A percentile compares a stretch with the other conserved stretches of the same genome.
Conservation (phyloP, 1,284 basidiomycete genomes). For the Rhodotorula sp. region DNA sequence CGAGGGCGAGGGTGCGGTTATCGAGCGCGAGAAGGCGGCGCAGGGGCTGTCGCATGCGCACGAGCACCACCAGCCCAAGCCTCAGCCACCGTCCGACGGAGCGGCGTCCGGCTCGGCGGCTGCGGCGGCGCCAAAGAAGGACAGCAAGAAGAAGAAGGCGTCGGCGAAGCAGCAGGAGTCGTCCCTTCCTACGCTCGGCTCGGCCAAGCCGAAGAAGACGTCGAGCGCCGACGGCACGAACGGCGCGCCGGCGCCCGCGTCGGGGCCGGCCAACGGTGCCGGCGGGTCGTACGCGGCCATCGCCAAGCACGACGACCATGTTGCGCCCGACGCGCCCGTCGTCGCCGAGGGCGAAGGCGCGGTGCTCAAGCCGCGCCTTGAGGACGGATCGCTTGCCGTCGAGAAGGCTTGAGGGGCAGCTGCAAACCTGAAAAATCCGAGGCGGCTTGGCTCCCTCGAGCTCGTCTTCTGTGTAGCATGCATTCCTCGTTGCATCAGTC, state of each 20-base stretch:
- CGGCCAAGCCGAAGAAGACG: constrained; percentile 3
- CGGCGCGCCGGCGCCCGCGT: neutral
- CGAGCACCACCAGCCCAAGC: neutral
- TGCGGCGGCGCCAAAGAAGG: neutral
- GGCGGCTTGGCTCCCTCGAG: neutral
- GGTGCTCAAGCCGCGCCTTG: neutral
- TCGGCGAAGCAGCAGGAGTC: neutral
- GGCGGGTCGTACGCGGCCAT: neutral
- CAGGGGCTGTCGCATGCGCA: neutral
- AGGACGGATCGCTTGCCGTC: neutral
- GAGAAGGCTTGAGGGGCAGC: neutral
- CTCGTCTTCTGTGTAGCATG: neutral
- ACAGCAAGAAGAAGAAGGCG: neutral
- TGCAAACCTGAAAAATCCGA: too few relatives aligned
- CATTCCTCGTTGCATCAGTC: neutral
- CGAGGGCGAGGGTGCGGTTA: constrained; percentile 15
- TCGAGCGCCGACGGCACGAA: too few relatives aligned
- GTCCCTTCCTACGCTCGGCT: neutral
- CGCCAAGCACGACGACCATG: constrained; percentile 6
- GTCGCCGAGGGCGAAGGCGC: constrained; percentile 23
- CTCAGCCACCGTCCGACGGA: neutral
- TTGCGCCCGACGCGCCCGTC: constrained; percentile 3
- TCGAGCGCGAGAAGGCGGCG: neutral
- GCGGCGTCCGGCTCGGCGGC: neutral
- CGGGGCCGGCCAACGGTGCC: neutral